phyloP scores from a whole-genome alignment of 352 stramenopile genomes.

The Ophiocytium majus region DNA sequence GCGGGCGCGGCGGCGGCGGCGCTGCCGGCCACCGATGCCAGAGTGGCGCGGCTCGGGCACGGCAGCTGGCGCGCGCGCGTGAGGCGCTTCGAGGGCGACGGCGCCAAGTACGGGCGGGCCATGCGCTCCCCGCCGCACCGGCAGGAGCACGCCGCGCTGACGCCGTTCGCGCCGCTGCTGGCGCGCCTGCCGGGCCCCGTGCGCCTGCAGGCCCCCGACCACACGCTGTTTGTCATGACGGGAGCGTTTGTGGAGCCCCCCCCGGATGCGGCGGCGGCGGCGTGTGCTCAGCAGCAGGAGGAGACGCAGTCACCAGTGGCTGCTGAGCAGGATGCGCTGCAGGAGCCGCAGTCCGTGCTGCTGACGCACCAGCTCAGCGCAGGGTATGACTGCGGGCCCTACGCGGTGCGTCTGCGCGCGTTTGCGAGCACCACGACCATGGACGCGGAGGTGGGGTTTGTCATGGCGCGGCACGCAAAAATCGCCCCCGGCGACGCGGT shows the following conservation, averaged over 20 bases:
- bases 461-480: conserved; percentile 18
- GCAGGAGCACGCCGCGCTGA: neutral
- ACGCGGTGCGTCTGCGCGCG: neutral
- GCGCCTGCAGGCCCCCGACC: neutral
- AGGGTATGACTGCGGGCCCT: neutral
- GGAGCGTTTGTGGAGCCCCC: neutral
- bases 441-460: neutral
- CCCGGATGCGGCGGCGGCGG: neutral
- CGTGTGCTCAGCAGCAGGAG: neutral
- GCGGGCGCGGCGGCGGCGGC: neutral
- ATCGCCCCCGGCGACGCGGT: neutral
- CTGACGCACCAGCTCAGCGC: conserved; percentile 1
- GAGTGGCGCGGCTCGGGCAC: neutral
- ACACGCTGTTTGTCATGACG: conserved; percentile 14
- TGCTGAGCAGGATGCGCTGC: too few relatives aligned
- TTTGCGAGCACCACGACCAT: conserved; percentile 15
- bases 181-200: neutral
- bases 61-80: conserved; percentile 20
- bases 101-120: conserved; percentile 16
- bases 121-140: conserved; percentile 11
- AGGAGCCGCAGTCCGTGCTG: neutral
- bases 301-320: neutral
- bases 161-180: neutral
- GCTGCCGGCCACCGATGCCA: neutral
- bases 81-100: neutral